Evolutionary conservation across 257 asterid genomes (phyloP).

Genomic region (Solanum medicagineum): DNA sequence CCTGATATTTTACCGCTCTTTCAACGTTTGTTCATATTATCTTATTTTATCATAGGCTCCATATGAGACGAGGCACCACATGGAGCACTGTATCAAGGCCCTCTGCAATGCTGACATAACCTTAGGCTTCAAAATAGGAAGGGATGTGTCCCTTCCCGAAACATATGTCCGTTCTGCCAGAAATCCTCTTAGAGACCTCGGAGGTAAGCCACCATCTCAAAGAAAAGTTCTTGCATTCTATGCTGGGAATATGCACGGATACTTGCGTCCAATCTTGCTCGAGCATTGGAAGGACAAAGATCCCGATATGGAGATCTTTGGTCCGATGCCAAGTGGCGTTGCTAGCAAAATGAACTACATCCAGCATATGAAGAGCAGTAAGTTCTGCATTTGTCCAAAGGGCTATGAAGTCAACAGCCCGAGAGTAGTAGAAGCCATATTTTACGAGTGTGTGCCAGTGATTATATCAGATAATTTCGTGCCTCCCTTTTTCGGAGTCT

Average conservation of each 20-base stretch:
- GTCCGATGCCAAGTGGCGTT: slow-evolving; percentile 75
- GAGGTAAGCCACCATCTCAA: slow-evolving; percentile 69
- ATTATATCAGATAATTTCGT: slow-evolving; percentile 82
- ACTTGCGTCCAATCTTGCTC: slow-evolving; percentile 67
- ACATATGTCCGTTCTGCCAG: slow-evolving; percentile 64
- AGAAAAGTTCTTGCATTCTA: slow-evolving; percentile 63
- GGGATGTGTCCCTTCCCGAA: slow-evolving; percentile 73
- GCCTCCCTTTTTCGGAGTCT: slow-evolving; percentile 80
- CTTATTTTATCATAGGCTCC: slow-evolving; percentile 50
- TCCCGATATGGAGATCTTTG: slow-evolving; percentile 59
- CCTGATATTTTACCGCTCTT: neutral
- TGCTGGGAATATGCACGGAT: slow-evolving; percentile 80
- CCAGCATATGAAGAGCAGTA: slow-evolving; percentile 76
- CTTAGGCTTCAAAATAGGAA: slow-evolving; percentile 70
- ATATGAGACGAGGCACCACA: slow-evolving; percentile 70
- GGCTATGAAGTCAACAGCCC: slow-evolving; percentile 96
- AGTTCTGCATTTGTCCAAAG: slow-evolving; percentile 79
- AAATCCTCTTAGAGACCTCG: slow-evolving; percentile 68
- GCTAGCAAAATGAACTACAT: slow-evolving; percentile 84
- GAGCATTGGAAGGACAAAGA: slow-evolving; percentile 58
- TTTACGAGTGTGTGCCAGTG: slow-evolving; percentile 83
- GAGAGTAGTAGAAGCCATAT: slow-evolving; percentile 75
- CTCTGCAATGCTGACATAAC: slow-evolving; percentile 87
- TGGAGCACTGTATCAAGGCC: slow-evolving; percentile 79
- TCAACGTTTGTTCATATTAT: neutral